Base-by-base conservation (phyloP, 2,329 filamentous ascomycete genomes). In the Trichoderma lentiforme region DNA sequence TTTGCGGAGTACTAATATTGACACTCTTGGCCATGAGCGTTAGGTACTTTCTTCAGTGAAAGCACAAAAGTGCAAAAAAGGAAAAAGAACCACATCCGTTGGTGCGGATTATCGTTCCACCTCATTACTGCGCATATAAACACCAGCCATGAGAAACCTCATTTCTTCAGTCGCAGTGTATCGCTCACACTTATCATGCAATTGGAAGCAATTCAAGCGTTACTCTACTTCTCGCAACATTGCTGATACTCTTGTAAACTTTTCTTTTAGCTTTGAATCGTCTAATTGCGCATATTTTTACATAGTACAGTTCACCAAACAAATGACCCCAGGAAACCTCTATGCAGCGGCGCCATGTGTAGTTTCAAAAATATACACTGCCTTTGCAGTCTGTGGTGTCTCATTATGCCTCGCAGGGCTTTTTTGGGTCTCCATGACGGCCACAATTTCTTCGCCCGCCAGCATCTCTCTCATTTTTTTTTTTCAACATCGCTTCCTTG, bases 201-300 rank as follows among this genome's bases (percentile, higher is more conserved):
- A 60, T 60, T 66, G 70, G 36, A 18, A 9, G 57, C 21, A 11
- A 4, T 66, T 30, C 8, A 21, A 36, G 4, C 58, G 21, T 61
- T 26, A 14, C 26, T 47, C n/a, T 26, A 26, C 18, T 28, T 39
- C 24, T 68, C 39, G 18, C 43, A 69, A 51, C n/a, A 21, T 39
- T 34, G 53, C 6, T 58, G 57, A 61, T 28, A 64, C 43, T 63
- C 36, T 28, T 72, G 47, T 39, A 60, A 51, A 60, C 67, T 70
- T 60, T 70, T 62, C 57, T 72, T 70, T 64, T 70, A 64, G 56
- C 47, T 57, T 64, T 64, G 64, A 72, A 77, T 78, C 82, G 80
- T 86, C 84, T 86, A 86, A 81, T 82, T 83, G 80, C 78, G 80
- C 82, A 79, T 86, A 86, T 84, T 85, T 70, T 83, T 86, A 87